phyloP scores from a whole-genome alignment of 2,329 filamentous ascomycete genomes.

The Penicillium sp. region DNA sequence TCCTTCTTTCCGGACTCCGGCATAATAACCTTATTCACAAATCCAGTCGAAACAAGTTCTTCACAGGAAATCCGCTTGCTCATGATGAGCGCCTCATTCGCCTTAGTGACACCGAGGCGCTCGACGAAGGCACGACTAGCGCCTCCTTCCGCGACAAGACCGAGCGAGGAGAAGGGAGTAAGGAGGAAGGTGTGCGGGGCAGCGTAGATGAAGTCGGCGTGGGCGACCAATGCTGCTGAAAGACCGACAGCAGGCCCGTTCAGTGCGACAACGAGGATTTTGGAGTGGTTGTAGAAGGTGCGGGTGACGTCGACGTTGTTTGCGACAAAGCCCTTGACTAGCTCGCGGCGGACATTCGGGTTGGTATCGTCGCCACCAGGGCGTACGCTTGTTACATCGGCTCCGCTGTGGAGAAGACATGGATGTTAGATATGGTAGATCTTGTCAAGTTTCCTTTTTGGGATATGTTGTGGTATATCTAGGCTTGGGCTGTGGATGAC shows the following conservation, averaged over 20 bases:
- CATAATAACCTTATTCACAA: conserved; percentile 78
- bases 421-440: not conserved
- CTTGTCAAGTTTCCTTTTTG: not conserved
- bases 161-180: conserved; percentile 86
- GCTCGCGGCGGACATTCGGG: conserved; percentile 52
- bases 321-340: conserved; percentile 69
- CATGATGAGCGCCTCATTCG: conserved; percentile 92
- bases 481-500: not conserved
- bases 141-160: conserved; percentile 85
- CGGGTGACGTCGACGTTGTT: conserved; percentile 88
- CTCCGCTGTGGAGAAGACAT: conserved; percentile 59
- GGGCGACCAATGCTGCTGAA: conserved; percentile 75
- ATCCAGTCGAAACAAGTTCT: conserved; percentile 73
- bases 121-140: conserved; percentile 75
- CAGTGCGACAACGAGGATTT: conserved; percentile 85
- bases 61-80: conserved; percentile 70
- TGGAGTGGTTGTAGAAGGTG: conserved; percentile 88
- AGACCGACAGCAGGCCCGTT: conserved; percentile 91
- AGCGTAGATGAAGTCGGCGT: conserved; percentile 90
- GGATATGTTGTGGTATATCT: not conserved
- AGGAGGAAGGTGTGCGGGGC: conserved; percentile 78
- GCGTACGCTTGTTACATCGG: conserved; percentile 65
- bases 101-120: conserved; percentile 73
- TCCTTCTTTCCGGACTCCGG: conserved; percentile 54
- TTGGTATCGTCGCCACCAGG: conserved; percentile 36